A percentile compares a stretch with the other conserved stretches of the same genome.
Evolutionary conservation across 768 basidiomycete species (phyloP).

Genomic region (Amylocystis lapponica): DNA sequence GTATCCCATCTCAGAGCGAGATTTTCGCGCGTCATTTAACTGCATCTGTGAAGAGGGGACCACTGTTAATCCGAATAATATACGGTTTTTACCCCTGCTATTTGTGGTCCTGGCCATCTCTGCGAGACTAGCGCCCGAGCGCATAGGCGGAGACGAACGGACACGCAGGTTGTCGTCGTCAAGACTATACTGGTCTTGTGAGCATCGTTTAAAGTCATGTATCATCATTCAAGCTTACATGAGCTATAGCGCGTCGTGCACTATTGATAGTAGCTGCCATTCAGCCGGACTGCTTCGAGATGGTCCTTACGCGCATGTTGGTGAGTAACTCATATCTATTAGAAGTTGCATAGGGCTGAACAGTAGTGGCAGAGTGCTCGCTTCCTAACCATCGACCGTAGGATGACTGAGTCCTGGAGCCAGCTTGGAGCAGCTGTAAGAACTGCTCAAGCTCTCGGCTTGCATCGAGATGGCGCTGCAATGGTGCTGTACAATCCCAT

Average conservation of each 20-base stretch:
- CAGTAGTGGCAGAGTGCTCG: constrained; percentile 64
- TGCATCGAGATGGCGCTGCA: constrained; percentile 83
- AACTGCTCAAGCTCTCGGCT: constrained; percentile 88
- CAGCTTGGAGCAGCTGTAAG: constrained; percentile 89
- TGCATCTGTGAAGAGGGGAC: constrained; percentile 58
- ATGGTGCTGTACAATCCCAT: constrained; percentile 47
- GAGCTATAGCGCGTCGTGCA: constrained; percentile 65
- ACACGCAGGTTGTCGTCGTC: constrained; percentile 73
- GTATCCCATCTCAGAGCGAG: constrained; percentile 83
- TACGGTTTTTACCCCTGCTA: constrained; percentile 84
- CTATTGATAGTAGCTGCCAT: constrained; percentile 90
- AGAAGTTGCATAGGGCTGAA: no score
- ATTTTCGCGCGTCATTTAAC: constrained; percentile 69
- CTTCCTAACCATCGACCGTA: constrained; percentile 65
- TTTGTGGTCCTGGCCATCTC: constrained; percentile 91
- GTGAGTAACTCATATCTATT: constrained; percentile 25
- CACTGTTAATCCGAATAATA: constrained; percentile 66
- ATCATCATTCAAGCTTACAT: constrained; percentile 8
- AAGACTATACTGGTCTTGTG: constrained; percentile 95
- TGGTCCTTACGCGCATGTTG: constrained; percentile 87
- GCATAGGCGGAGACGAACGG: constrained; percentile 74
- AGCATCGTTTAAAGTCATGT: constrained; percentile 24
- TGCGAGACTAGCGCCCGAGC: constrained; percentile 79
- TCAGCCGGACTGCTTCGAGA: constrained; percentile 86
- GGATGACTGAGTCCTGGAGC: constrained; percentile 95